Conservation (phyloP, 2,329 filamentous ascomycete species). For the Calonectria henricotiae region DNA sequence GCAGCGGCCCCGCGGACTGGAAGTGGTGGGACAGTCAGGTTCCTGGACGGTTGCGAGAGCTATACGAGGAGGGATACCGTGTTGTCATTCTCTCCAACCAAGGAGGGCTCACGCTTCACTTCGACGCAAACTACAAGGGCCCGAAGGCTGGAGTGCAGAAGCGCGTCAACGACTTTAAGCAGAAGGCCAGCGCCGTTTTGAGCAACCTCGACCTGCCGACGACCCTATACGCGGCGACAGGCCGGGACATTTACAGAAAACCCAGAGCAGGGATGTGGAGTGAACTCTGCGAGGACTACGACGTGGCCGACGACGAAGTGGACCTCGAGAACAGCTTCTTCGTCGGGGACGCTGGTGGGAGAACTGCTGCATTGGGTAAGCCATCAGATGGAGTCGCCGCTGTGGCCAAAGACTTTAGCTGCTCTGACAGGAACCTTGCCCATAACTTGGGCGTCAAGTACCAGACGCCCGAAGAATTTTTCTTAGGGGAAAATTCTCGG, state of each 20-base stretch:
- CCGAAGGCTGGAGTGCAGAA: constrained; percentile 75
- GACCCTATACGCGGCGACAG: constrained; percentile 89
- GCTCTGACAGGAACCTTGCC: constrained; percentile 85
- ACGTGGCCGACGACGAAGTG: constrained; percentile 71
- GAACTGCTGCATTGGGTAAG: constrained; percentile 61
- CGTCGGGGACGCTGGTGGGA: constrained; percentile 87
- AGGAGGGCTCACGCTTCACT: constrained; percentile 83
- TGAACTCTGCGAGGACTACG: constrained; percentile 72
- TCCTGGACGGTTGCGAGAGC: constrained; percentile 75
- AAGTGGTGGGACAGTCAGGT: constrained; percentile 91
- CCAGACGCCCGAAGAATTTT: constrained; percentile 93
- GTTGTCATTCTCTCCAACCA: constrained; percentile 92
- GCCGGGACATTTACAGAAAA: constrained; percentile 87
- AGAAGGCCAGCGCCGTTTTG: constrained; percentile 81
- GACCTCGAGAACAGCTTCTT: constrained; percentile 84
- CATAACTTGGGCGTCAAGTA: constrained; percentile 87
- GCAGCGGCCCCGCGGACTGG: constrained; percentile 84
- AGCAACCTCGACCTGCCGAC: constrained; percentile 82
- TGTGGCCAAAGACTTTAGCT: constrained; percentile 74
- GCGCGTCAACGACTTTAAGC: constrained; percentile 85
- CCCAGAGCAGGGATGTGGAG: constrained; percentile 93
- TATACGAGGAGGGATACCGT: constrained; percentile 81
- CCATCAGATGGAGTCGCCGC: constrained; percentile 47
- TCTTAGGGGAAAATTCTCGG: constrained; percentile 78
- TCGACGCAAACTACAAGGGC: constrained; percentile 76